Evolutionary conservation across 148 eudicot species (phyloP).

Genomic region (Agrostemma githago): DNA sequence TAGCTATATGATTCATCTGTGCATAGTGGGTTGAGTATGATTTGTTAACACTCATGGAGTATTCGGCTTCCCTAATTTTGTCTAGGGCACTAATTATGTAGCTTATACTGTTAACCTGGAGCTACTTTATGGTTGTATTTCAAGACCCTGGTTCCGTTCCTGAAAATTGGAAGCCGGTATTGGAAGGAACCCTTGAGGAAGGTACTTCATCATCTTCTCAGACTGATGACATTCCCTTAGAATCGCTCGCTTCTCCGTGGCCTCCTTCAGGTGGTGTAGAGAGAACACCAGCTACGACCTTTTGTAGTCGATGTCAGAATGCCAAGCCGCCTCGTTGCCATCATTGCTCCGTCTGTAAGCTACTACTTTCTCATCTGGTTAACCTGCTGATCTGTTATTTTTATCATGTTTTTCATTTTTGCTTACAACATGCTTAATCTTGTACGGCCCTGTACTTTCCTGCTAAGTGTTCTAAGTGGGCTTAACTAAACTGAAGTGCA

Average conservation of each 20-base stretch:
- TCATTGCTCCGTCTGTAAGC: constrained; percentile 94
- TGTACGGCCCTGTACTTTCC: neutral
- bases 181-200: constrained; percentile 48
- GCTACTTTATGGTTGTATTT: constrained; percentile 80
- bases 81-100: constrained; percentile 40
- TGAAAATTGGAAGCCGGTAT: constrained; percentile 61
- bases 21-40: neutral
- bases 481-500: too few relatives aligned
- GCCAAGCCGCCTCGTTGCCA: constrained; percentile 95
- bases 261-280: constrained; percentile 38
- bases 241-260: constrained; percentile 32
- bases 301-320: constrained; percentile 61
- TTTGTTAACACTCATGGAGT: neutral
- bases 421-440: neutral
- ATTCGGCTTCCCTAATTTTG: constrained; percentile 21
- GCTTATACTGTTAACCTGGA: constrained; percentile 79
- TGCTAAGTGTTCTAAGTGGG: too few relatives aligned
- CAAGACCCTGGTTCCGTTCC: constrained; percentile 93
- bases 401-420: neutral
- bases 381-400: neutral
- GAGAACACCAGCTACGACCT: constrained; percentile 35
- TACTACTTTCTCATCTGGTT: neutral
- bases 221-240: constrained; percentile 32
- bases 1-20: neutral
- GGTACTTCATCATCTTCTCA: constrained; percentile 37